A percentile compares a stretch with the other conserved stretches of the same genome.
These are phyloP conservation scores for Stagonosporopsis tanaceti DNA, from an alignment of 2,329 filamentous ascomycete species.

Conservation along the genomic window DNA sequence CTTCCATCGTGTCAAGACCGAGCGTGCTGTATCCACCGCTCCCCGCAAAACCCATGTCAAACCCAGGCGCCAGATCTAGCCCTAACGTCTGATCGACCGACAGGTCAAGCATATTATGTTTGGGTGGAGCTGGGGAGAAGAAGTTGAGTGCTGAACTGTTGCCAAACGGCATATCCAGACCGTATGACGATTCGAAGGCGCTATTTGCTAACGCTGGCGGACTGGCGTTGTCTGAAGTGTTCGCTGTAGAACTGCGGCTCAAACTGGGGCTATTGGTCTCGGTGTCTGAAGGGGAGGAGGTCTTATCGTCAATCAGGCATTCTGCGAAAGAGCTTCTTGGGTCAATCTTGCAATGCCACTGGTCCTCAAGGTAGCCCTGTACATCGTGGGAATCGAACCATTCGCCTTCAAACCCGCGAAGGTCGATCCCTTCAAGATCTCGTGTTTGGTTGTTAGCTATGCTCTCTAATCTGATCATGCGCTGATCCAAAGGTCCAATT, in stretches of 20 bases:
- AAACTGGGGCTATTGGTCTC: constrained; percentile 6
- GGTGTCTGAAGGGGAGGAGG: constrained; percentile 15
- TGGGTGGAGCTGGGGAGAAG: constrained; percentile 14
- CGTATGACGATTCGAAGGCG: constrained; percentile 26
- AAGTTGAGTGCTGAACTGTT: constrained; percentile 5
- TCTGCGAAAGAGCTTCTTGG: constrained; percentile 66
- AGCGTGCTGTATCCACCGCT: constrained; percentile 22
- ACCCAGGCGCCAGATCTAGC: constrained; percentile 44
- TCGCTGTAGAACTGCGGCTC: constrained; percentile 5
- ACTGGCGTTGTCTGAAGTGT: constrained; percentile 8
- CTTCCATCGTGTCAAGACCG: constrained; percentile 27
- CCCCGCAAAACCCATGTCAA: constrained; percentile 28
- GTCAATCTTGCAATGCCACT: constrained; percentile 69
- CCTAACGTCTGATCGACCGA: constrained; percentile 44
- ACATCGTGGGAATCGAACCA: constrained; percentile 82
- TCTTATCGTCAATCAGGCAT: constrained; percentile 51
- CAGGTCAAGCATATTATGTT: constrained; percentile 28
- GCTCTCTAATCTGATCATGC: constrained; percentile 27
- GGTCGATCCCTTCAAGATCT: constrained; percentile 53
- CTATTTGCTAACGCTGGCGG: not conserved
- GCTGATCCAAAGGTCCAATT: constrained; percentile 46
- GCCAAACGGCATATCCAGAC: constrained; percentile 34
- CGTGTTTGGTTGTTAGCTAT: constrained; percentile 31
- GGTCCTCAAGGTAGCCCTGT: constrained; percentile 71
- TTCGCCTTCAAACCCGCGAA: constrained; percentile 73